Evolutionary conservation across 805 yeast genomes (phyloP), one percentile per base, ranked within the genome.

Genomic region (Sugiyamaella qingdaonensis): DNA sequence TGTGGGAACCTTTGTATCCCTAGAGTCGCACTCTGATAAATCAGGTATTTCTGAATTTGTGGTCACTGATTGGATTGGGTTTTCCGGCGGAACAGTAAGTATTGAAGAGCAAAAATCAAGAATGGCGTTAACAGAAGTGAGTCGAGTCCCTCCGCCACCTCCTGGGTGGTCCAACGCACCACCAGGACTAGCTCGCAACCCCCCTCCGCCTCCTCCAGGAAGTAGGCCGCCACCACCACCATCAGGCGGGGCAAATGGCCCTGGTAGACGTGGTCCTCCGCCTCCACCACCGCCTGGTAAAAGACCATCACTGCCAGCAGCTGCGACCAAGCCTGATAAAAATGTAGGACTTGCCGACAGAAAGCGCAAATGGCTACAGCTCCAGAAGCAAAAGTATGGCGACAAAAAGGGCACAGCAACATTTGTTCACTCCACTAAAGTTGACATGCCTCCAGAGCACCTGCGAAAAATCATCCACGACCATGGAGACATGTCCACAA

Each of bases 391-490:
- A 41, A 70, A 86, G 54, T 85, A 76, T 64, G 73, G 71, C 52
- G 60, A 53, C 51, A 62, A 18, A 55, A 64, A 49, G 51, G 65
- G 49, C 60, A 66, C 54, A 73, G 79, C 34, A 76, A 61, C 68
- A 5, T 66, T 84, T 11, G 71, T 73, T 43, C 81, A 82, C 10
- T 81, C 78, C 47, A 76, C 86, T 0, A 87, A 87, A 63, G 77
- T 82, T 1, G 90, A 88, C 58, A 85, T 91, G 90, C 97, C 97
- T 0, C 95, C 96, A 0, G 96, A 91, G 63, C 97, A 91, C 70
- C 71, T 92, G 21, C 76, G 99, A 43, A 88, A 88, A 65, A 86
- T 90, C 54, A 81, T 92, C 64, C 77, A 78, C 48, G 88, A 84
- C 56, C 96, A 89, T 62, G 90, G 90, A 1, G 97, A 92, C 63